phyloP scores from a whole-genome alignment of 2,329 filamentous ascomycete genomes.

The Nigrospora osmanthi region DNA sequence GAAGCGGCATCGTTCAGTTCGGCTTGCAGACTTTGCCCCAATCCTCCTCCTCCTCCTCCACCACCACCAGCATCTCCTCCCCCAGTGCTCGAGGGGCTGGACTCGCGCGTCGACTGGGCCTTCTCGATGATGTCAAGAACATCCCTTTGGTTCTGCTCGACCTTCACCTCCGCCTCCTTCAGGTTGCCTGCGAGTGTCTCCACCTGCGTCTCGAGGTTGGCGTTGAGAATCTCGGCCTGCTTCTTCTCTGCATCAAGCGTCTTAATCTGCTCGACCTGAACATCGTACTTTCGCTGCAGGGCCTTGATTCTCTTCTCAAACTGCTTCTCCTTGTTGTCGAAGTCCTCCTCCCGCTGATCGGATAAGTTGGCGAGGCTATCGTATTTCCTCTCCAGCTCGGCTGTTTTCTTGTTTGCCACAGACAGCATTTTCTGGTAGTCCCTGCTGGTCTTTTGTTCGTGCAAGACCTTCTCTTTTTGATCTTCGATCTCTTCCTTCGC shows the following conservation, averaged over 20 bases:
- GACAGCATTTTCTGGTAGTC: too few relatives aligned
- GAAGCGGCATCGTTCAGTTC: too few relatives aligned
- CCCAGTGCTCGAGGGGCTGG: too few relatives aligned
- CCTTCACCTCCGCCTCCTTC: not conserved
- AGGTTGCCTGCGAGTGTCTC: too few relatives aligned
- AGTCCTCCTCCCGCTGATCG: too few relatives aligned
- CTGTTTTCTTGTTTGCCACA: too few relatives aligned
- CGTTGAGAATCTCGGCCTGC: not conserved
- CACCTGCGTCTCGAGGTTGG: too few relatives aligned
- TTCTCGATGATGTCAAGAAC: not conserved
- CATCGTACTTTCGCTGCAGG: not conserved
- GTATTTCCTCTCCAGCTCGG: too few relatives aligned
- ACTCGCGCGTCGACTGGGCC: constrained; percentile 1
- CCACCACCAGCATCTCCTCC: too few relatives aligned
- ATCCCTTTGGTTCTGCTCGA: not conserved
- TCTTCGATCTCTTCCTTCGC: not conserved
- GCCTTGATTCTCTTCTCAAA: not conserved
- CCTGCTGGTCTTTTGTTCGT: not conserved
- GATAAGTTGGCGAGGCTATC: too few relatives aligned
- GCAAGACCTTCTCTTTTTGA: not conserved
- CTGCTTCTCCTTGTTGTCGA: not conserved
- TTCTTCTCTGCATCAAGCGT: not conserved
- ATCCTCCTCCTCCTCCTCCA: too few relatives aligned
- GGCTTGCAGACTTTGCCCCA: too few relatives aligned
- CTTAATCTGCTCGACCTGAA: not conserved